A percentile compares a stretch with the other conserved stretches of the same genome.
Conservation (phyloP, 306 rosid species). For the Myrica gale region DNA sequence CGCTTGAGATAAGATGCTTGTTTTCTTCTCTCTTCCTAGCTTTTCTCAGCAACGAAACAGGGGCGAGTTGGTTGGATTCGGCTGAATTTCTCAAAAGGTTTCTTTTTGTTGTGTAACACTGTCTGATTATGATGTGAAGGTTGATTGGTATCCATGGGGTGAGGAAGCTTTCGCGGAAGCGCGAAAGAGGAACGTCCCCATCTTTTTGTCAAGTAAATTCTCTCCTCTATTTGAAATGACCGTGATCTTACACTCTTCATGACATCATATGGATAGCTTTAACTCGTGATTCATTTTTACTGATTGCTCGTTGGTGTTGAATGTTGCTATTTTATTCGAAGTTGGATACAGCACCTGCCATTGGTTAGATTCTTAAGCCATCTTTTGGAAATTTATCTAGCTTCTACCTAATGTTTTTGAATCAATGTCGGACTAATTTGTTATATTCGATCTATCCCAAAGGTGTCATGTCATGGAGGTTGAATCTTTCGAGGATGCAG, state of each 20-base stretch:
- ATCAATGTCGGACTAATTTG: conserved; percentile 12
- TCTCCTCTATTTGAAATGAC: background rate
- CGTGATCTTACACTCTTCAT: background rate
- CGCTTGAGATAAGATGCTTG: background rate
- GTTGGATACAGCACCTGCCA: conserved; percentile 98
- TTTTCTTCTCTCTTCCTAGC: background rate
- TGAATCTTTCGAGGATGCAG: conserved; percentile 87
- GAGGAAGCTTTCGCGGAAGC: conserved; percentile 92
- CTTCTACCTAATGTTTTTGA: background rate
- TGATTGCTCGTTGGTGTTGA: conserved; percentile 24
- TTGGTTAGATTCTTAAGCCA: conserved; percentile 53
- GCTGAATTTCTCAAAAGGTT: background rate
- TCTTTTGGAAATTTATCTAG: conserved; percentile 3
- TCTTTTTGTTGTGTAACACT: background rate
- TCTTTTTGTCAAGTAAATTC: conserved; percentile 82
- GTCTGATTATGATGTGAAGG: conserved; percentile 38
- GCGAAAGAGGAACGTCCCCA: conserved; percentile 68
- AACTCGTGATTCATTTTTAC: conserved; percentile 25
- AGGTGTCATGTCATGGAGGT: conserved; percentile 99
- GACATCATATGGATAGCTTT: conserved; percentile 6
- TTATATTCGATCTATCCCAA: conserved; percentile 26
- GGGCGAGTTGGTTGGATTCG: conserved; percentile 4
- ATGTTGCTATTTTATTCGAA: conserved; percentile 37
- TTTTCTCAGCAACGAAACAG: background rate
- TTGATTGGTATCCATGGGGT: conserved; percentile 99